Evolutionary conservation across 768 basidiomycete genomes (phyloP).

Genomic region (Cubamyces lactineus): DNA sequence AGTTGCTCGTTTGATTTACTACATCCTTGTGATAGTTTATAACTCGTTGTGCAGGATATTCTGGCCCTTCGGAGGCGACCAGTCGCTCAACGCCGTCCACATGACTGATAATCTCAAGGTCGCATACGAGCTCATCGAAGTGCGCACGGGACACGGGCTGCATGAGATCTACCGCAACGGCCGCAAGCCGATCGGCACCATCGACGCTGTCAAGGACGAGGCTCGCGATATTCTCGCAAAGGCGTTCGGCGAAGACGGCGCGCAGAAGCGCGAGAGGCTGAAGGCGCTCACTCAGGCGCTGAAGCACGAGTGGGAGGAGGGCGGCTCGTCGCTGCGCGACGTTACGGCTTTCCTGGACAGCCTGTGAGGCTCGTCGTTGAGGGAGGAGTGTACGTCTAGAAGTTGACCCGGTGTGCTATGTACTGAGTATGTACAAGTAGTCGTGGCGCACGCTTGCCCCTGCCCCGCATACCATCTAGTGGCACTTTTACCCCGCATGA

Average conservation of each 20-base stretch:
- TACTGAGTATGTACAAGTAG: not conserved
- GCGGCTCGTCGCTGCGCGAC: constrained; percentile 6
- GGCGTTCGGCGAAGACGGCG: constrained; percentile 32
- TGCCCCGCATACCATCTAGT: not conserved
- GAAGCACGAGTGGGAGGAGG: constrained; percentile 15
- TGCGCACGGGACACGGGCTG: constrained; percentile 26
- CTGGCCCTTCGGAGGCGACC: constrained; percentile 33
- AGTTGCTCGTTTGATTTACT: not conserved
- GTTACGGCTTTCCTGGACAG: constrained; percentile 7
- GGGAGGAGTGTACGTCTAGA: too few species aligned
- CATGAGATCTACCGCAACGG: constrained; percentile 27
- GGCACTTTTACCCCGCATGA: constrained; percentile 3
- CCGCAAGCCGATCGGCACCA: constrained; percentile 25
- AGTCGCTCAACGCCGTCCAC: constrained; percentile 29
- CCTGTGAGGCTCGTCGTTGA: not conserved
- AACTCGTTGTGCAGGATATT: constrained; percentile 25
- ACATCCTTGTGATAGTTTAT: too few species aligned
- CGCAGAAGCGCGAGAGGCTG: constrained; percentile 29
- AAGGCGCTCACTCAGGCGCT: constrained; percentile 7
- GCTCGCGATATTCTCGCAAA: constrained; percentile 23
- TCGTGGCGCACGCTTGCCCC: not conserved
- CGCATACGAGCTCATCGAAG: constrained; percentile 34
- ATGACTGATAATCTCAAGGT: constrained; percentile 28
- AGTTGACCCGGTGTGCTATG: too few species aligned
- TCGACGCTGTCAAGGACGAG: constrained; percentile 30